These are phyloP conservation scores for Pichia sp. DNA, from an alignment of 1,139 yeast genomes.

Conservation along the genomic window DNA sequence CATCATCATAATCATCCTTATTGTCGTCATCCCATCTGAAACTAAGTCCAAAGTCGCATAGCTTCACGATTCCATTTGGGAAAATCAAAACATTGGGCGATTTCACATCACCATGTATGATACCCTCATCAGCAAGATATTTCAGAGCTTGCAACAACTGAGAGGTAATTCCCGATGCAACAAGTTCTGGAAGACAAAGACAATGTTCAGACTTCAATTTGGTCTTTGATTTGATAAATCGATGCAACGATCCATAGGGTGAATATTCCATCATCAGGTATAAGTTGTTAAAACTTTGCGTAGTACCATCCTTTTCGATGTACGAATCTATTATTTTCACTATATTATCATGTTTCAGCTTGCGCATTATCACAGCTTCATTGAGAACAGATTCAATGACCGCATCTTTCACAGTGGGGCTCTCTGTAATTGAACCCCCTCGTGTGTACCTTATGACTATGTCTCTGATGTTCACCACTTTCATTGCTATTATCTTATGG, in stretches of 20 bases:
- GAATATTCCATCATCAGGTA: constrained; percentile 60
- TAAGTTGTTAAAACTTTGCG: background rate
- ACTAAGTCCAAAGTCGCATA: constrained; percentile 81
- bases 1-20: constrained; percentile 8
- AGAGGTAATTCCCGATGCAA: constrained; percentile 51
- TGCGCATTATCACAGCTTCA: constrained; percentile 81
- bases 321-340: constrained; percentile 43
- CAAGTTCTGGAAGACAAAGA: constrained; percentile 57
- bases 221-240: constrained; percentile 39
- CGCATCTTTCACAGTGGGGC: constrained; percentile 2
- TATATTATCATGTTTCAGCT: constrained; percentile 75
- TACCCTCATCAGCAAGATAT: constrained; percentile 64
- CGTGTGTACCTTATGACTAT: constrained; percentile 17
- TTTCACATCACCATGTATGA: constrained; percentile 71
- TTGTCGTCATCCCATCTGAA: constrained; percentile 30
- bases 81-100: constrained; percentile 70
- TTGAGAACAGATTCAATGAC: constrained; percentile 39
- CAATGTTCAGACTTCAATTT: no score
- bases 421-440: background rate
- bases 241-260: constrained; percentile 78
- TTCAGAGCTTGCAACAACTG: constrained; percentile 72
- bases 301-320: constrained; percentile 34
- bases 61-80: constrained; percentile 51
- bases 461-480: constrained; percentile 34
- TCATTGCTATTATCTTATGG: constrained; percentile 72